Evolutionary conservation across 2,329 filamentous ascomycete species (phyloP).

Genomic region (Colletotrichum horii): DNA sequence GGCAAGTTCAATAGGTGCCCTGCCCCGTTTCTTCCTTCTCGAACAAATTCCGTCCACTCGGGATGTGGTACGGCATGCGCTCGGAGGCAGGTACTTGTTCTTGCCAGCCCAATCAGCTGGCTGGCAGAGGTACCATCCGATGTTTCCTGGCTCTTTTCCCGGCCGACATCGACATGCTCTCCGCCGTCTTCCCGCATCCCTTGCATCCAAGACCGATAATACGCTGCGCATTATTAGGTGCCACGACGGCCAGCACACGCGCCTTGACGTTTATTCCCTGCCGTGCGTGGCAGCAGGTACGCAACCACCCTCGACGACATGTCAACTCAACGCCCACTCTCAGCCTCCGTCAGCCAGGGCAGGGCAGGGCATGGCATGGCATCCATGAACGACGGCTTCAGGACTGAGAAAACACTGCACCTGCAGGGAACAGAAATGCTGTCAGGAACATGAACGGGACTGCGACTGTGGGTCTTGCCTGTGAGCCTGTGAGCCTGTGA

Average conservation of each 20-base stretch:
- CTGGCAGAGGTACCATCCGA: neutral
- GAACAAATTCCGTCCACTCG: conserved; percentile 10
- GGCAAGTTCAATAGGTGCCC: neutral
- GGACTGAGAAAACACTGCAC: neutral
- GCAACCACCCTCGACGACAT: neutral
- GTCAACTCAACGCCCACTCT: neutral
- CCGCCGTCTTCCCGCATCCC: conserved; percentile 1
- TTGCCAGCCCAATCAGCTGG: neutral
- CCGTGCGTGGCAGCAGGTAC: neutral
- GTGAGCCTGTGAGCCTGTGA: neutral
- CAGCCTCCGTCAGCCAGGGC: neutral
- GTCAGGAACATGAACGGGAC: neutral
- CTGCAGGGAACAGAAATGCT: neutral
- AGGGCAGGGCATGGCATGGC: neutral
- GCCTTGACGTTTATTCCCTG: neutral
- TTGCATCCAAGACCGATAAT: conserved; percentile 3
- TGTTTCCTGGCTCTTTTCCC: conserved; percentile 1
- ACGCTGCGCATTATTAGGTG: neutral
- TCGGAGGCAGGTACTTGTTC: neutral
- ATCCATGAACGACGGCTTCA: neutral
- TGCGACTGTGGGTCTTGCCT: neutral
- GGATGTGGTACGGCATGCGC: neutral
- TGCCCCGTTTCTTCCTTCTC: conserved; percentile 20
- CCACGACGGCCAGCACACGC: neutral
- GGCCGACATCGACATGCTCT: neutral